A percentile compares a stretch with the other conserved stretches of the same genome.
Evolutionary conservation across 1,139 yeast species (phyloP).

Genomic region (Magnusiomyces tetraspermus): DNA sequence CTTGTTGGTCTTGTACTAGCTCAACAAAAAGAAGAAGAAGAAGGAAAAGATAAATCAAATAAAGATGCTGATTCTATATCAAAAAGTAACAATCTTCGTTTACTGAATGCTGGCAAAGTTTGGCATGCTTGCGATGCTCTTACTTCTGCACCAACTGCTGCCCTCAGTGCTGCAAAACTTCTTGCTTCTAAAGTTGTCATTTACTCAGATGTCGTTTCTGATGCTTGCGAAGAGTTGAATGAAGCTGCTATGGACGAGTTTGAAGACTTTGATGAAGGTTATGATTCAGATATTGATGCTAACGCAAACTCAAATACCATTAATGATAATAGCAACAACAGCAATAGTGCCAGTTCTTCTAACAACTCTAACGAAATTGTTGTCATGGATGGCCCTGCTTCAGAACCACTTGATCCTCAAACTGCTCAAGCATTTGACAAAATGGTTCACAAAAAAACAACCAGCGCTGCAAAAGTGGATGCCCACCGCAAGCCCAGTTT

Average conservation of each 20-base stretch:
- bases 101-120: slow-evolving; percentile 10
- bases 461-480: background rate
- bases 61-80: background rate
- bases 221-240: slow-evolving; percentile 9
- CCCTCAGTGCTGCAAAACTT: slow-evolving; percentile 9
- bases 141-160: background rate
- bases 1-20: background rate
- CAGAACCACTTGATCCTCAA: background rate
- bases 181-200: slow-evolving; percentile 8
- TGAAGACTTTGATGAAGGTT: slow-evolving; percentile 5
- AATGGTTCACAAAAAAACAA: background rate
- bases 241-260: slow-evolving; percentile 5
- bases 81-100: slow-evolving; percentile 1
- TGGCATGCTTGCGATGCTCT: slow-evolving; percentile 15
- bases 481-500: background rate
- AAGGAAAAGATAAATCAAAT: background rate
- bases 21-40: background rate
- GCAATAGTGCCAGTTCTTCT: background rate
- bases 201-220: slow-evolving; percentile 7
- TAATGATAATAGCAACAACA: too few relatives aligned
- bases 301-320: background rate
- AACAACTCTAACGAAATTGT: background rate
- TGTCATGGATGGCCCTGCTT: background rate
- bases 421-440: background rate
- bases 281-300: slow-evolving; percentile 6